Evolutionary conservation across 208 protist species (phyloP).

Genomic region (Sergeia podlipaevii): DNA sequence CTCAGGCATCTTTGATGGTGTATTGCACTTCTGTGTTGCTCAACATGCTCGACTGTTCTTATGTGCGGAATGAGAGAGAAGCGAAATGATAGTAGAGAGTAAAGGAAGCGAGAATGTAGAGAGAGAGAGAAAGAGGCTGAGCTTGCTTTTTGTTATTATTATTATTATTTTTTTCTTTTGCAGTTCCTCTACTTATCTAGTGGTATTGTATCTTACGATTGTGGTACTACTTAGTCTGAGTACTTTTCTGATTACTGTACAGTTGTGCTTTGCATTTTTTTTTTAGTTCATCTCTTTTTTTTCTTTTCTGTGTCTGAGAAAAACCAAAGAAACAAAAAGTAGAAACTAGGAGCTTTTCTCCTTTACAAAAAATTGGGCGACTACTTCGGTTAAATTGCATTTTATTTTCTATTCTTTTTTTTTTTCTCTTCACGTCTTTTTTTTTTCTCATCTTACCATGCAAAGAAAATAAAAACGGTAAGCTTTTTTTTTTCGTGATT

Average conservation of each 20-base stretch:
- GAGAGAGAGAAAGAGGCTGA: too few relatives aligned
- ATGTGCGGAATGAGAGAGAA: too few relatives aligned
- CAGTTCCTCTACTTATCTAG: not conserved
- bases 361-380: too few relatives aligned
- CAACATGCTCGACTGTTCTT: constrained; percentile 2
- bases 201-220: constrained; percentile 3
- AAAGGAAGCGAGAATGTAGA: too few relatives aligned
- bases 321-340: too few relatives aligned
- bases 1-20: constrained; percentile 13
- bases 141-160: not conserved
- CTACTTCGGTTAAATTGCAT: not conserved
- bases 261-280: not conserved
- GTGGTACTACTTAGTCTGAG: not conserved
- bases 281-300: constrained; percentile 16
- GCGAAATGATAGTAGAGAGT: too few relatives aligned
- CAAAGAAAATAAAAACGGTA: too few relatives aligned
- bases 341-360: too few relatives aligned
- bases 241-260: constrained; percentile 4
- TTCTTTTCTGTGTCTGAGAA: not conserved
- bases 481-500: too few relatives aligned
- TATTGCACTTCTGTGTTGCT: constrained; percentile 20
- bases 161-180: constrained; percentile 1
- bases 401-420: not conserved
- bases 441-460: not conserved
- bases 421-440: constrained; percentile 1